A percentile compares a stretch with the other conserved stretches of the same genome.
Conservation (phyloP, 805 yeast genomes). For the Metschnikowia lochheadii region DNA sequence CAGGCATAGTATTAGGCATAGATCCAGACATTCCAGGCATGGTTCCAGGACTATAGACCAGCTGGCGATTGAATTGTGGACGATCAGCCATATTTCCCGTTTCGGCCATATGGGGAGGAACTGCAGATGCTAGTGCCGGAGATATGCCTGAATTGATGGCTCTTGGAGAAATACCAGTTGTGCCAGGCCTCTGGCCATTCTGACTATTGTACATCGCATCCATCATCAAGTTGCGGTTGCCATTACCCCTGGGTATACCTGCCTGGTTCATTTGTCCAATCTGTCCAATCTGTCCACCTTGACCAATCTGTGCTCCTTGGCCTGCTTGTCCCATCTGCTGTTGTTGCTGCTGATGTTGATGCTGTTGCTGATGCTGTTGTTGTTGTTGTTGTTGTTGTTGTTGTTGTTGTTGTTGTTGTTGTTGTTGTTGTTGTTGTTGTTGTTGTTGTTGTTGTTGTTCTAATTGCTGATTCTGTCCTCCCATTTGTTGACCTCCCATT, state of each 20-base stretch:
- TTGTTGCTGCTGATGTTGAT: background rate
- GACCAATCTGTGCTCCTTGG: background rate
- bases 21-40: background rate
- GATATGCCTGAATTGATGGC: background rate
- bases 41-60: slow-evolving; percentile 3
- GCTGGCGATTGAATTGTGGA: slow-evolving; percentile 3
- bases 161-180: background rate
- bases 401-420: background rate
- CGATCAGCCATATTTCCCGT: slow-evolving; percentile 1
- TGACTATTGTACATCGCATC: slow-evolving; percentile 2
- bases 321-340: background rate
- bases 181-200: background rate
- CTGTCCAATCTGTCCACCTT: background rate
- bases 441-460: too few relatives aligned
- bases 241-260: background rate
- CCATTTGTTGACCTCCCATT: too few relatives aligned
- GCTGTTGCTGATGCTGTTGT: background rate
- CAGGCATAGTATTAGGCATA: too few relatives aligned
- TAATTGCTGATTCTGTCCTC: too few relatives aligned
- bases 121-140: background rate
- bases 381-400: background rate
- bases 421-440: background rate
- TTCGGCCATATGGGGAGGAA: slow-evolving; percentile 1
- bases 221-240: slow-evolving; percentile 8
- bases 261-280: slow-evolving; percentile 1